Percentiles rank a stretch among this genome's conserved stretches.
Evolutionary conservation across 768 basidiomycete species (phyloP).

Genomic region (Russula earlei): DNA sequence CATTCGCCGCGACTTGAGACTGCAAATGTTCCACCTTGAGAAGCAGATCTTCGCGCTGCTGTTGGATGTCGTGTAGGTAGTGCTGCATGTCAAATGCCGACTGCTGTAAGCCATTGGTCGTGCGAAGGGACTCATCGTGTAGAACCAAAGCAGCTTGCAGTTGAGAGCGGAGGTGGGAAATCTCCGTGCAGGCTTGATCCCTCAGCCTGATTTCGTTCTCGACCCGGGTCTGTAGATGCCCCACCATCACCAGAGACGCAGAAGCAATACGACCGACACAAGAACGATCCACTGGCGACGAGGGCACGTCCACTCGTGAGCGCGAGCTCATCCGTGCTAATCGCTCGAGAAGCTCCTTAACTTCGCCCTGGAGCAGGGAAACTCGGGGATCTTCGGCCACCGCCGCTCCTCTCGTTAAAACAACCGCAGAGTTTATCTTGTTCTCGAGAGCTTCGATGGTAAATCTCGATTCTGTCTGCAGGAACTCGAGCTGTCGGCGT

Average conservation of each 20-base stretch:
- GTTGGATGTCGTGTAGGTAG: not conserved
- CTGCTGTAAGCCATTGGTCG: not conserved
- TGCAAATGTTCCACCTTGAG: constrained; percentile 8
- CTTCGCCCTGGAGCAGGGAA: constrained; percentile 16
- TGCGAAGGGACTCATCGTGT: not conserved
- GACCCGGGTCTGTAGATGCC: constrained; percentile 17
- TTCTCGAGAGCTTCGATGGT: constrained; percentile 49
- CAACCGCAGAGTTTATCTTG: constrained; percentile 32
- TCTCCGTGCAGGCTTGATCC: not conserved
- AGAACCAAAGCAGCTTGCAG: not conserved
- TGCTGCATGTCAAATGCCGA: not conserved
- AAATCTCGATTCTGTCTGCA: constrained; percentile 58
- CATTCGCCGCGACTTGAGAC: constrained; percentile 9
- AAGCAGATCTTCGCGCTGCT: constrained; percentile 11
- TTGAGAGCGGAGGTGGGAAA: constrained; percentile 1
- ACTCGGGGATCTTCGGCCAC: constrained; percentile 6
- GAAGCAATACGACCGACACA: constrained; percentile 6
- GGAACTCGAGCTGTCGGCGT: constrained; percentile 54
- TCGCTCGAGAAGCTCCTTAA: constrained; percentile 11
- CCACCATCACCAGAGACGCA: constrained; percentile 19
- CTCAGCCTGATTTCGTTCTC: not conserved
- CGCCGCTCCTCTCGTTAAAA: constrained; percentile 10
- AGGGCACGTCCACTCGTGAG: constrained; percentile 9
- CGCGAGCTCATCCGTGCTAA: constrained; percentile 11
- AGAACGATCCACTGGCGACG: not conserved